phyloP scores from a whole-genome alignment of 495 filamentous ascomycete species.

The Sabuloglossum arenarium region DNA sequence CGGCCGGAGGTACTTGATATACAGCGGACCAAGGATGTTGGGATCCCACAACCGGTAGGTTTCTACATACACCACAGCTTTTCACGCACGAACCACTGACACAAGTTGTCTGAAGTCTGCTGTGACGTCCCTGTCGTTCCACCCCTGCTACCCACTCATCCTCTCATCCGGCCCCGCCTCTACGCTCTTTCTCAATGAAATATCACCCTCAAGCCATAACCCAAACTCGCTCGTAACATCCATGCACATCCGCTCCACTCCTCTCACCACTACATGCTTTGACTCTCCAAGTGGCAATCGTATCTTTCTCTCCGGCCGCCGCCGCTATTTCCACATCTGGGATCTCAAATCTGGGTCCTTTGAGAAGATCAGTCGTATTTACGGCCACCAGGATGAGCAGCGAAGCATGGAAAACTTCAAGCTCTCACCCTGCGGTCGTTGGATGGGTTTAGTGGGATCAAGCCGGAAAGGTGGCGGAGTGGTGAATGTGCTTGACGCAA shows the following conservation, averaged over 20 bases:
- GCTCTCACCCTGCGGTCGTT: constrained; percentile 63
- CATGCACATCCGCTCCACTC: constrained; percentile 62
- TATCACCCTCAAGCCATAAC: constrained; percentile 46
- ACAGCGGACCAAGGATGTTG: constrained; percentile 44
- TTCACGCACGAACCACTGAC: not conserved
- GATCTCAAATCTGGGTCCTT: constrained; percentile 60
- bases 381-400: constrained; percentile 68
- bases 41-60: constrained; percentile 33
- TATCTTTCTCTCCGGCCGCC: constrained; percentile 67
- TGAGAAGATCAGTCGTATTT: constrained; percentile 55
- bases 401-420: constrained; percentile 79
- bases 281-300: constrained; percentile 34
- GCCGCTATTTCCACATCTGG: constrained; percentile 90
- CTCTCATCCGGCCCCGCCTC: constrained; percentile 73
- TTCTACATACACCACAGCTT: not conserved
- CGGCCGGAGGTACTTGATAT: constrained; percentile 79
- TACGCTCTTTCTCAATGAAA: constrained; percentile 71
- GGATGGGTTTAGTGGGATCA: constrained; percentile 59
- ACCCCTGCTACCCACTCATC: constrained; percentile 69
- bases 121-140: constrained; percentile 69
- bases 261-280: constrained; percentile 63
- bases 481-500: constrained; percentile 64
- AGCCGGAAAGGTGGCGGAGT: constrained; percentile 61
- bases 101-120: constrained; percentile 40
- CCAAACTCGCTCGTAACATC: constrained; percentile 80